Evolutionary conservation across 2,329 filamentous ascomycete genomes (phyloP).

Genomic region (Hawksworthiomyces lignivorus): DNA sequence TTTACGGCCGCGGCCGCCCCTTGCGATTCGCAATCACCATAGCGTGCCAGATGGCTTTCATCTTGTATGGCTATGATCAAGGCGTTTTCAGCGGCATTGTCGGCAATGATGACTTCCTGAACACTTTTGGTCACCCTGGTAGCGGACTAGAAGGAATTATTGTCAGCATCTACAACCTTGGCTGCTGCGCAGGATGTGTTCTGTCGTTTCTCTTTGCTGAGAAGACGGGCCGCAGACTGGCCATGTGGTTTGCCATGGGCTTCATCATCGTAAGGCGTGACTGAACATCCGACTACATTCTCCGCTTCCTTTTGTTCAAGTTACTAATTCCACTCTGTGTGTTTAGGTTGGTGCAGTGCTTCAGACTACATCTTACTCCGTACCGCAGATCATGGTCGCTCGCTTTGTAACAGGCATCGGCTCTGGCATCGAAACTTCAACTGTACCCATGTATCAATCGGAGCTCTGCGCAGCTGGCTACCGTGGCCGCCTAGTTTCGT

Average conservation of each 20-base stretch:
- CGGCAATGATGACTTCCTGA: conserved; percentile 35
- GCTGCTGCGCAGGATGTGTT: conserved; percentile 28
- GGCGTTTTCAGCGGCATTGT: conserved; percentile 41
- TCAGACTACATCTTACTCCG: conserved; percentile 24
- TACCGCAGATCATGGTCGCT: conserved; percentile 33
- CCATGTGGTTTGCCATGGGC: conserved; percentile 20
- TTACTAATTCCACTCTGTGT: too few species aligned
- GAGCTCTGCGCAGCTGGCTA: conserved; percentile 36
- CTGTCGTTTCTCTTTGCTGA: conserved; percentile 16
- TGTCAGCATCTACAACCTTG: conserved; percentile 31
- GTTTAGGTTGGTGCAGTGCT: conserved; percentile 20
- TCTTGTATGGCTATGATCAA: conserved; percentile 38
- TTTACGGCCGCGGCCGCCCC: conserved; percentile 13
- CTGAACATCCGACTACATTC: not conserved
- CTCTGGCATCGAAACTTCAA: conserved; percentile 24
- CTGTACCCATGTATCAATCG: conserved; percentile 31
- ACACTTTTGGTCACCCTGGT: conserved; percentile 28
- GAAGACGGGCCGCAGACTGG: conserved; percentile 15
- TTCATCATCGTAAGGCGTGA: conserved; percentile 19
- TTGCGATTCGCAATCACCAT: conserved; percentile 15
- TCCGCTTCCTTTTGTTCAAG: too few species aligned
- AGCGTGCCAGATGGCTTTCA: conserved; percentile 28
- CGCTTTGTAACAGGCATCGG: conserved; percentile 27
- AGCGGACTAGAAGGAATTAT: conserved; percentile 32
- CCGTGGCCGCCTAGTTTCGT: conserved; percentile 34